Percentiles rank a stretch among this genome's conserved stretches.
These are phyloP conservation scores for Thymus quinquecostatus DNA, from an alignment of 257 asterid species.

Conservation along the genomic window DNA sequence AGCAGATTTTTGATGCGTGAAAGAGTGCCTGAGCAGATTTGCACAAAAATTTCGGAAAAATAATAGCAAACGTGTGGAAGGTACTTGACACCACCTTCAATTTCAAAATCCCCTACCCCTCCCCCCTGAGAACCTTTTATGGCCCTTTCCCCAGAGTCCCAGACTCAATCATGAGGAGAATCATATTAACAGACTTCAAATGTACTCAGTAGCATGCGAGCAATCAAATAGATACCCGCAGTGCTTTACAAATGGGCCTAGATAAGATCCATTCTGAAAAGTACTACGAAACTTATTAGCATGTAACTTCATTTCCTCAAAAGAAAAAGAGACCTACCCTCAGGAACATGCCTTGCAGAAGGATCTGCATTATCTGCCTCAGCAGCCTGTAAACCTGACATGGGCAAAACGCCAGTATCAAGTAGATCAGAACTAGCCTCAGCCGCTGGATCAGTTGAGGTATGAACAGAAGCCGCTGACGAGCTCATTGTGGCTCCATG, in stretches of 20 bases:
- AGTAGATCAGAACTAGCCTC: slow-evolving; percentile 35
- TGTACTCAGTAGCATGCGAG: not conserved
- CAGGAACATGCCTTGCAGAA: slow-evolving; percentile 31
- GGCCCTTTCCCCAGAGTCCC: not conserved
- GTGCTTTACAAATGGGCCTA: slow-evolving; percentile 13
- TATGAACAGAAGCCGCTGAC: slow-evolving; percentile 24
- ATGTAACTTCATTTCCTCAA: slow-evolving; percentile 1
- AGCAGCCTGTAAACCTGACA: slow-evolving; percentile 39
- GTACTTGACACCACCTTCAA: not conserved
- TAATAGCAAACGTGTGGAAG: not conserved
- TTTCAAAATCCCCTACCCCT: slow-evolving; percentile 1
- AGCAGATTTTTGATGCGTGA: not conserved
- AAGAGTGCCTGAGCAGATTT: not conserved
- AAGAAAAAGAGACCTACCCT: slow-evolving; percentile 37
- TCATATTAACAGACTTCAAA: not conserved
- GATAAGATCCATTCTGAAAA: slow-evolving; percentile 9
- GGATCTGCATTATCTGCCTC: slow-evolving; percentile 38
- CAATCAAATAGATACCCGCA: slow-evolving; percentile 12
- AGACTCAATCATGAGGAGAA: not conserved
- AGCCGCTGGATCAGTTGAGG: slow-evolving; percentile 37
- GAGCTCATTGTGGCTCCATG: slow-evolving; percentile 14
- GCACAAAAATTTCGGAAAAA: not conserved
- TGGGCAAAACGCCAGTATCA: slow-evolving; percentile 37
- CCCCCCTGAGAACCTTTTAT: not conserved
- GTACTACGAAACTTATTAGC: not conserved